A percentile compares a stretch with the other conserved stretches of the same genome.
Conservation (phyloP, 495 filamentous ascomycete genomes). For the Clohesyomyces aquaticus region DNA sequence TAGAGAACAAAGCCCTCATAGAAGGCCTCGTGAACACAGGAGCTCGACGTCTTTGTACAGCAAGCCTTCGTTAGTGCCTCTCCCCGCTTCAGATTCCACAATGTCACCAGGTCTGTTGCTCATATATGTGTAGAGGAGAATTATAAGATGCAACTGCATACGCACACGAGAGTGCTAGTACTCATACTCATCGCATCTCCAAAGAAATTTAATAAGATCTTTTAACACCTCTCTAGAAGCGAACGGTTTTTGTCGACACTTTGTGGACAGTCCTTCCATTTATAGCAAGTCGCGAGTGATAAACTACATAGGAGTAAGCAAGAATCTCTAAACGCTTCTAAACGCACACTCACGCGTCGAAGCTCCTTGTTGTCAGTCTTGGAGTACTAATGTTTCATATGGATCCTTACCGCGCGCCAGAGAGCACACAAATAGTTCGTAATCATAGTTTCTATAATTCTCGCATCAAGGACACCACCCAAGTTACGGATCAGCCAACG, state of each 20-base stretch:
- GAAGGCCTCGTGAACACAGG: not conserved
- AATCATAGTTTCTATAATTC: not conserved
- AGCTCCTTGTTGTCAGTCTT: not conserved
- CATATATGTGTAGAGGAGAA: not conserved
- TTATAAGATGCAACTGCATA: not conserved
- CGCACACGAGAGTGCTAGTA: slow-evolving; percentile 1
- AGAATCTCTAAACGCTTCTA: not conserved
- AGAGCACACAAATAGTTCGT: not conserved
- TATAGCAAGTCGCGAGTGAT: not conserved
- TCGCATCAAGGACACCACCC: not conserved
- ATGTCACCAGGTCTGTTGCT: slow-evolving; percentile 5
- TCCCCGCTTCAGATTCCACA: slow-evolving; percentile 5
- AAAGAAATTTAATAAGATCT: slow-evolving; percentile 8
- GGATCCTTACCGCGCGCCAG: not conserved
- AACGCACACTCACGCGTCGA: not conserved
- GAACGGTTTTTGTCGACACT: not conserved
- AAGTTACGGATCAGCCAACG: not conserved
- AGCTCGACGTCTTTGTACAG: slow-evolving; percentile 8
- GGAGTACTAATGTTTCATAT: not conserved
- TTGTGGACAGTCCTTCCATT: not conserved
- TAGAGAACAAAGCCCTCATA: not conserved
- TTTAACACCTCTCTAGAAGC: not conserved
- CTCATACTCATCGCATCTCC: slow-evolving; percentile 7
- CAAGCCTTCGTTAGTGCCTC: slow-evolving; percentile 8
- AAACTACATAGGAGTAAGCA: not conserved